phyloP scores from a whole-genome alignment of 2,329 filamentous ascomycete species.

The Cordyceps militaris region DNA sequence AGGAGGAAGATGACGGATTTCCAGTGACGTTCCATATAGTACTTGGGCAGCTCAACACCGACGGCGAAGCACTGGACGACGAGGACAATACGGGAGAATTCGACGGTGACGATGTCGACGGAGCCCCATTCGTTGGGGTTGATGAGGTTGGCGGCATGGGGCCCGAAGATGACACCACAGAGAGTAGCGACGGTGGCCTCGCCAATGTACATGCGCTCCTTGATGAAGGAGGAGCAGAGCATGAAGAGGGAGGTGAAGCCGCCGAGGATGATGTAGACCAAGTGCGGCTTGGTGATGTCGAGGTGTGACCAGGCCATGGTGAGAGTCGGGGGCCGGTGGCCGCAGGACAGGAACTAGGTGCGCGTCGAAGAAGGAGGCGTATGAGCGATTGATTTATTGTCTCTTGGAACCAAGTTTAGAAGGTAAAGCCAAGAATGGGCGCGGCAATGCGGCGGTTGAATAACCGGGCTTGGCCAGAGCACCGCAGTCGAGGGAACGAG shows the following conservation, averaged over 20 bases:
- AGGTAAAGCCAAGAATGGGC: neutral
- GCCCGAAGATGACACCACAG: slow-evolving; percentile 83
- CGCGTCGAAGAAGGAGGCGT: neutral
- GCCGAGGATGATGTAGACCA: slow-evolving; percentile 97
- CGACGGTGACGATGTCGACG: slow-evolving; percentile 77
- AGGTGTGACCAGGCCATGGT: slow-evolving; percentile 73
- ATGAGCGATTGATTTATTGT: neutral
- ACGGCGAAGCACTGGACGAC: slow-evolving; percentile 91
- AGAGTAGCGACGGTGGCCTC: slow-evolving; percentile 92
- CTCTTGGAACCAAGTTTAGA: neutral
- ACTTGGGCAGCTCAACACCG: slow-evolving; percentile 81
- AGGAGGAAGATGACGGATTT: slow-evolving; percentile 81
- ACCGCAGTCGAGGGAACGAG: slow-evolving; percentile 14
- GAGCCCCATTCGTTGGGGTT: slow-evolving; percentile 72
- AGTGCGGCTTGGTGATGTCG: slow-evolving; percentile 83
- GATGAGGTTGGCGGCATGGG: slow-evolving; percentile 75
- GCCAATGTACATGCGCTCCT: slow-evolving; percentile 97
- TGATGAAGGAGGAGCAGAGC: slow-evolving; percentile 95
- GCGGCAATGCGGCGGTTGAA: neutral
- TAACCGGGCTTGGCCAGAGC: slow-evolving; percentile 3
- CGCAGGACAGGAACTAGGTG: neutral
- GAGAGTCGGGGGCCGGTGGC: slow-evolving; percentile 13
- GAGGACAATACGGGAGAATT: slow-evolving; percentile 82
- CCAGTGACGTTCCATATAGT: slow-evolving; percentile 99
- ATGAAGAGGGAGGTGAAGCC: slow-evolving; percentile 98